These are phyloP conservation scores for Backusella liffmaniae DNA, from an alignment of 192 early-diverging fungal species.

Conservation along the genomic window DNA sequence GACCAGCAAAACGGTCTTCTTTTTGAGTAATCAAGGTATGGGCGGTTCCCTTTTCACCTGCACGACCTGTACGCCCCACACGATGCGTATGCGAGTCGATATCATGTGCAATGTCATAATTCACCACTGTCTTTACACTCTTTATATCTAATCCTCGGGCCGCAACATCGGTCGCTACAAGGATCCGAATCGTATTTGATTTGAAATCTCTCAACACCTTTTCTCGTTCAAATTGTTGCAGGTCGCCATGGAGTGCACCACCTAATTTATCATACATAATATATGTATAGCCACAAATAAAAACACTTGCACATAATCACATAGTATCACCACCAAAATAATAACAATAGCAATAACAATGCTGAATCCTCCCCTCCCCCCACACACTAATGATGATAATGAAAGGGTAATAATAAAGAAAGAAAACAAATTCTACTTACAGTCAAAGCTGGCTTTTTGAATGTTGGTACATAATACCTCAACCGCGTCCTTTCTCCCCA, in stretches of 20 bases:
- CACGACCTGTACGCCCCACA: slow-evolving; percentile 69
- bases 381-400: not conserved
- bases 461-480: slow-evolving; percentile 68
- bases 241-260: slow-evolving; percentile 71
- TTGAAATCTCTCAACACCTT: slow-evolving; percentile 70
- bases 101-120: slow-evolving; percentile 79
- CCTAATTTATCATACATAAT: not conserved
- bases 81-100: slow-evolving; percentile 86
- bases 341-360: not conserved
- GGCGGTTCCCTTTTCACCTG: slow-evolving; percentile 68
- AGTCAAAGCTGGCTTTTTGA: slow-evolving; percentile 52
- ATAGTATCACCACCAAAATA: not conserved
- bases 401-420: not conserved
- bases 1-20: slow-evolving; percentile 64
- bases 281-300: not conserved
- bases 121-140: slow-evolving; percentile 68
- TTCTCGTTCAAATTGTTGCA: slow-evolving; percentile 76
- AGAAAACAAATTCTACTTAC: slow-evolving; percentile 36
- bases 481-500: slow-evolving; percentile 69
- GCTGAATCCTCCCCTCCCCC: not conserved
- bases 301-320: not conserved
- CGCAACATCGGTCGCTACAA: slow-evolving; percentile 69
- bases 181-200: slow-evolving; percentile 49
- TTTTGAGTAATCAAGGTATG: slow-evolving; percentile 61
- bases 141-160: slow-evolving; percentile 85